A percentile compares a stretch with the other conserved stretches of the same genome.
Conservation (phyloP, 176 grass and related monocot species). For the Triticum turgidum region DNA sequence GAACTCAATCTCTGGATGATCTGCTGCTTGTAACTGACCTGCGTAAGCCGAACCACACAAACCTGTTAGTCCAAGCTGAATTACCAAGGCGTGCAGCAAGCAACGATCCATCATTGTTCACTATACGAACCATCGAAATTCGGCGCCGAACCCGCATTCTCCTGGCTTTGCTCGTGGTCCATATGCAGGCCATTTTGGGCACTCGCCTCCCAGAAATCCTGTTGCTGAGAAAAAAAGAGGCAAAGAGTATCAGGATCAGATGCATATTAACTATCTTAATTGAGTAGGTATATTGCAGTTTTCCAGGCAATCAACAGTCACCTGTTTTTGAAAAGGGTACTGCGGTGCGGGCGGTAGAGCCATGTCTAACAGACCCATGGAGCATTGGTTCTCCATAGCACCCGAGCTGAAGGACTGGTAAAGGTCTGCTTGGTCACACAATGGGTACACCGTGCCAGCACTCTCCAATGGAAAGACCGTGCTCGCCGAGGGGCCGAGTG, state of each 20-base stretch:
- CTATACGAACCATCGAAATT: constrained; percentile 46
- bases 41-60: not conserved
- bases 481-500: constrained; percentile 34
- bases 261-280: constrained; percentile 6
- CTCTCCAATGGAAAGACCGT: constrained; percentile 68
- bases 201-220: constrained; percentile 70
- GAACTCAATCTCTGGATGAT: constrained; percentile 32
- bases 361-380: constrained; percentile 47
- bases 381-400: constrained; percentile 40
- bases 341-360: constrained; percentile 40
- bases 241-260: constrained; percentile 31
- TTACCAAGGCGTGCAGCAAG: not conserved
- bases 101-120: not conserved
- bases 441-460: constrained; percentile 51
- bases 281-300: not conserved
- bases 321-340: constrained; percentile 74
- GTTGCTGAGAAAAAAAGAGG: constrained; percentile 45
- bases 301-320: constrained; percentile 36
- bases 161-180: constrained; percentile 45
- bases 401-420: constrained; percentile 29
- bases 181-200: constrained; percentile 44
- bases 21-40: constrained; percentile 43
- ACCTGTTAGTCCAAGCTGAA: not conserved
- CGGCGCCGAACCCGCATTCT: constrained; percentile 27
- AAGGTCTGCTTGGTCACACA: constrained; percentile 40